phyloP scores from a whole-genome alignment of 169 alveolate genomes.

The Sarcocystis neurona region DNA sequence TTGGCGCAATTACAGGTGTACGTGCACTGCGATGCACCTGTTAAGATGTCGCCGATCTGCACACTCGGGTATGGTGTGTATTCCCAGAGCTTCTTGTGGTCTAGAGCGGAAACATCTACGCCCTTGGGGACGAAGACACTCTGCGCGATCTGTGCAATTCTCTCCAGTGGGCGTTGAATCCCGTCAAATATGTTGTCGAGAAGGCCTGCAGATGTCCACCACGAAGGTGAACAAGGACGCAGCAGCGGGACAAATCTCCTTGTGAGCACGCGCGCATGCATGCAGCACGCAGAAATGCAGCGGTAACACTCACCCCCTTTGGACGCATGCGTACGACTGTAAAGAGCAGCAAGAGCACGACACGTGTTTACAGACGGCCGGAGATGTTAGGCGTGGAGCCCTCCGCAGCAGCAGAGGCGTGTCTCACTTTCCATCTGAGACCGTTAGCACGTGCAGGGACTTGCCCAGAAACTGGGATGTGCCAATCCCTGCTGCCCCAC shows the following conservation, averaged over 20 bases:
- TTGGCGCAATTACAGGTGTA: not conserved
- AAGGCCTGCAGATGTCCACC: conserved; percentile 67
- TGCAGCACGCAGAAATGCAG: no score
- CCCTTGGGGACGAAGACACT: conserved; percentile 96
- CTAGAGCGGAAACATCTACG: conserved; percentile 93
- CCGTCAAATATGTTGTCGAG: conserved; percentile 97
- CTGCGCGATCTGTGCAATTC: conserved; percentile 88
- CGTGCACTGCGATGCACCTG: conserved; percentile 77
- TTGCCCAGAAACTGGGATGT: no score
- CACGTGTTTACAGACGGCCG: not conserved
- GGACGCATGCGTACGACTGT: no score
- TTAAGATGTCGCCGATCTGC: conserved; percentile 90
- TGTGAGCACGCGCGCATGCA: no score
- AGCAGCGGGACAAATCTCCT: no score
- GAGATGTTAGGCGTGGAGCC: no score
- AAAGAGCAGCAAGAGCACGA: not conserved
- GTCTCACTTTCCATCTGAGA: no score
- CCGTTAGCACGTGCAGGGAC: no score
- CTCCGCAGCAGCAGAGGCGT: no score
- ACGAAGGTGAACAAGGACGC: no score
- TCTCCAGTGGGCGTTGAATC: conserved; percentile 96
- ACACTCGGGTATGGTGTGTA: conserved; percentile 87
- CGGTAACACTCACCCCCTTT: no score
- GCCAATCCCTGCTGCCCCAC: no score
- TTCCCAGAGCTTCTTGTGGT: conserved; percentile 90